A percentile compares a stretch with the other conserved stretches of the same genome.
Conservation (phyloP, 345 rosid genomes). For the Abelmoschus esculentus region DNA sequence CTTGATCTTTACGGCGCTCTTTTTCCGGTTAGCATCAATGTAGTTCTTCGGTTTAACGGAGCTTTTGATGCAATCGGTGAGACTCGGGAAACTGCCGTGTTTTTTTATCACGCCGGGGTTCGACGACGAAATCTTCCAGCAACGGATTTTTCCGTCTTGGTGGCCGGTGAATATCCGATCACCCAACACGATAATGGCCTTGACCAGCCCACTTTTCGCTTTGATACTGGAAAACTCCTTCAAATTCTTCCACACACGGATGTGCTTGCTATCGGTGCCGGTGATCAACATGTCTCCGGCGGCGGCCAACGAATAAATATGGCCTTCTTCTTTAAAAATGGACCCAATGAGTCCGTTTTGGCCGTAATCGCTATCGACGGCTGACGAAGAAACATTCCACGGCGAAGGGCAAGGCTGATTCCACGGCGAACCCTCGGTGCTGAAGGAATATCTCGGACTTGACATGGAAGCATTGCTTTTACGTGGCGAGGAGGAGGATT, state of each 20-base stretch:
- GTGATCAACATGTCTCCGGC: slow-evolving; percentile 50
- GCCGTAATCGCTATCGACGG: slow-evolving; percentile 16
- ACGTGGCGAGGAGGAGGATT: not conserved
- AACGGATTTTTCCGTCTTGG: slow-evolving; percentile 61
- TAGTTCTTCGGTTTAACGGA: slow-evolving; percentile 55
- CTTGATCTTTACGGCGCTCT: slow-evolving; percentile 37
- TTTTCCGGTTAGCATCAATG: slow-evolving; percentile 44
- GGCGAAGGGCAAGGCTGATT: too few species aligned
- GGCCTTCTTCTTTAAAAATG: slow-evolving; percentile 56
- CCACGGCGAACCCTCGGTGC: slow-evolving; percentile 35
- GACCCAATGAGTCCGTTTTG: slow-evolving; percentile 45
- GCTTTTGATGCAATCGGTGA: slow-evolving; percentile 39
- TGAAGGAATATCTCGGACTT: slow-evolving; percentile 24
- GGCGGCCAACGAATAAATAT: slow-evolving; percentile 57
- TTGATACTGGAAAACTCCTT: slow-evolving; percentile 52
- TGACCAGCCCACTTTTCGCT: slow-evolving; percentile 50
- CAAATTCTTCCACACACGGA: slow-evolving; percentile 61
- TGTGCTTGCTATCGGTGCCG: slow-evolving; percentile 64
- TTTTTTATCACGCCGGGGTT: slow-evolving; percentile 30
- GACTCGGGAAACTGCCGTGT: slow-evolving; percentile 41
- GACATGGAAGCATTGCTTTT: slow-evolving; percentile 31
- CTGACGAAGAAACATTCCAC: slow-evolving; percentile 19
- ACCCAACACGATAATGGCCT: slow-evolving; percentile 33
- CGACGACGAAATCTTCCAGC: slow-evolving; percentile 40
- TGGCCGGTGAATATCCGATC: slow-evolving; percentile 58